Base-by-base conservation (phyloP, 805 yeast genomes). In the Schizosaccharomyces japonicus region DNA sequence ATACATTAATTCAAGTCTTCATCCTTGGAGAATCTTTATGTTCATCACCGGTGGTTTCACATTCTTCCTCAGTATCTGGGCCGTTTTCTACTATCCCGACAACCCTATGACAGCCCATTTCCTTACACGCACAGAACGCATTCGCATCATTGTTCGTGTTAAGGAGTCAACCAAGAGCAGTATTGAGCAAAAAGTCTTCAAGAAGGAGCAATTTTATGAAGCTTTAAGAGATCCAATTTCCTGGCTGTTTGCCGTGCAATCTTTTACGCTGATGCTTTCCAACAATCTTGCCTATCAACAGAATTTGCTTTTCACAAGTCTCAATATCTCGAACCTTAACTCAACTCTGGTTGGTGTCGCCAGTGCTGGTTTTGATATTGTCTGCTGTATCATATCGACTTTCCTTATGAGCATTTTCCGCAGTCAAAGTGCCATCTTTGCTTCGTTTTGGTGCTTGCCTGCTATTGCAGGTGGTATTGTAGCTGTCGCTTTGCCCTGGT, bases 1-100 rank as follows among this genome's bases (percentile, higher is more conserved):
- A 50, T 33, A 75, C 68, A 15, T 64, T 63, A 49, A 61, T 58
- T 39, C 66, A 56, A 17, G 30, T n/a, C 32, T 52, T 21, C 49
- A 39, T 13, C 46, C 49, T 13, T 77, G 80, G 79, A 69, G 70
- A 53, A 55, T 75, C 15, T 67, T 74, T 49, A 69, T 67, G 58
- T 67, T 75, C 30, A 68, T 74, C 46, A 65, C 71, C 48, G 82
- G 80, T 45, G 69, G 73, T 11, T 56, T 71, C 36, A 71, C 80
- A 0, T 60, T 73, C 21, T 25, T 68, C 19, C 50, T 66, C 32
- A 62, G 61, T 2, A 26, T 56, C 11, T 40, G 52, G 8, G 42
- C 53, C 28, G 26, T 49, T 19, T 33, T 60, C 39, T 52, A 49
- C 30, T 47, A 77, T 29, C 80, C 80, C 13, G 76, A 73, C 52